phyloP scores from a whole-genome alignment of 108 stramenopile species.

The Cyclotella kingstonii region DNA sequence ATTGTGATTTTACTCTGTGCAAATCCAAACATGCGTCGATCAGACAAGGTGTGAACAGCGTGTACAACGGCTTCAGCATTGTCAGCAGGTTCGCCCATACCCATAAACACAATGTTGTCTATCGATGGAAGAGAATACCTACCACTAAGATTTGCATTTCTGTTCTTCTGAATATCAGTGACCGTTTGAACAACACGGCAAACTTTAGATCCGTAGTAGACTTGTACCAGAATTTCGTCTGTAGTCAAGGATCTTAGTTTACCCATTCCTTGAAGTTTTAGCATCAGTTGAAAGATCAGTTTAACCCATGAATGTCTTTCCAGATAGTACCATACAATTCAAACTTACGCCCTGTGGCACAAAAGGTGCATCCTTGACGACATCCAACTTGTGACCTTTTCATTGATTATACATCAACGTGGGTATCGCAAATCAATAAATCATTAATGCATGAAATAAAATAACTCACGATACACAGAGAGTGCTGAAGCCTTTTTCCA shows the following conservation, averaged over 20 bases:
- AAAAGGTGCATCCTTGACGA: slow-evolving; percentile 86
- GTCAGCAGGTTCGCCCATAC: slow-evolving; percentile 88
- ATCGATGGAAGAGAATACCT: slow-evolving; percentile 7
- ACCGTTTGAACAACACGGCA: too few relatives aligned
- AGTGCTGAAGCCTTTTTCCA: slow-evolving; percentile 55
- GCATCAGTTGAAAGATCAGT: too few relatives aligned
- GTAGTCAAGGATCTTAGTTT: slow-evolving; percentile 58
- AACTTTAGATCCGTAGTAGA: slow-evolving; percentile 70
- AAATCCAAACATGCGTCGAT: slow-evolving; percentile 59
- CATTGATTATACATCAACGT: not conserved
- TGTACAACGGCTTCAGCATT: slow-evolving; percentile 62
- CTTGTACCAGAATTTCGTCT: slow-evolving; percentile 81
- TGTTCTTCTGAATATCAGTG: too few relatives aligned
- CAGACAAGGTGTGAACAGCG: slow-evolving; percentile 57
- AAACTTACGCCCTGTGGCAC: too few relatives aligned
- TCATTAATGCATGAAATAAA: not conserved
- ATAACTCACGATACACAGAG: slow-evolving; percentile 51
- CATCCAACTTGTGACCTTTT: slow-evolving; percentile 86
- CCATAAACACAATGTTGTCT: slow-evolving; percentile 84
- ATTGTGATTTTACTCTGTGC: slow-evolving; percentile 64
- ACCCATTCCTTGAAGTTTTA: too few relatives aligned
- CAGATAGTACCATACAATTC: too few relatives aligned
- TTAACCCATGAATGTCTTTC: too few relatives aligned
- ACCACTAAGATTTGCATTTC: slow-evolving; percentile 39
- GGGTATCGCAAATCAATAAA: too few relatives aligned